phyloP scores from a whole-genome alignment of 257 asterid species.

The Capsicum chinense region DNA sequence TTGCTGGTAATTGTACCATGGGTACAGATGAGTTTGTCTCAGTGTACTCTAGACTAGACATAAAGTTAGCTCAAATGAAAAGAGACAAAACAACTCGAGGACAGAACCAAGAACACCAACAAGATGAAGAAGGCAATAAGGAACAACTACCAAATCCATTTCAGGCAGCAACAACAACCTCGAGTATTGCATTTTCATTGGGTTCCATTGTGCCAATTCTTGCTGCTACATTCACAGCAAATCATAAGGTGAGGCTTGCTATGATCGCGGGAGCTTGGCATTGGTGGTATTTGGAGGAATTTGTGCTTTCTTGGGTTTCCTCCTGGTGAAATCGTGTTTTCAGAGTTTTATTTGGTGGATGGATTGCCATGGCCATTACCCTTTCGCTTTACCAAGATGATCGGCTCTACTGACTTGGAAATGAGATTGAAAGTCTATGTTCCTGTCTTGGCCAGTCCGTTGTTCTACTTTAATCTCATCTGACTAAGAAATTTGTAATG shows the following conservation, averaged over 20 bases:
- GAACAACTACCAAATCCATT: slow-evolving; percentile 61
- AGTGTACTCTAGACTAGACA: slow-evolving; percentile 61
- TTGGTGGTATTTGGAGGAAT: slow-evolving; percentile 55
- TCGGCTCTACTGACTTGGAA: slow-evolving; percentile 44
- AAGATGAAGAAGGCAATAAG: slow-evolving; percentile 5
- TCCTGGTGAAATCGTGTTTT: slow-evolving; percentile 42
- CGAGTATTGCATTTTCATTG: slow-evolving; percentile 54
- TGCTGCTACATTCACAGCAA: slow-evolving; percentile 52
- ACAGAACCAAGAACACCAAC: background rate
- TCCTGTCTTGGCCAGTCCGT: too few relatives aligned
- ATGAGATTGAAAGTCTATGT: too few relatives aligned
- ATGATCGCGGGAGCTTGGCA: slow-evolving; percentile 56
- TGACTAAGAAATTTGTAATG: too few relatives aligned
- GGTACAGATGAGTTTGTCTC: slow-evolving; percentile 75
- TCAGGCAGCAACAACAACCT: slow-evolving; percentile 58
- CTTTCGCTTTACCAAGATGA: slow-evolving; percentile 59
- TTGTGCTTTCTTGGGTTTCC: slow-evolving; percentile 56
- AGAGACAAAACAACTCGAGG: slow-evolving; percentile 35
- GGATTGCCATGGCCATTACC: slow-evolving; percentile 76
- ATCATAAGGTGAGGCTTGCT: slow-evolving; percentile 49
- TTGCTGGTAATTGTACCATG: slow-evolving; percentile 77
- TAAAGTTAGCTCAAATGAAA: slow-evolving; percentile 62
- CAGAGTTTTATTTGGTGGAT: slow-evolving; percentile 67
- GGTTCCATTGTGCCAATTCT: slow-evolving; percentile 66
- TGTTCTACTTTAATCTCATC: too few relatives aligned